Conservation (phyloP, 768 basidiomycete genomes). For the Amanita molliuscula region DNA sequence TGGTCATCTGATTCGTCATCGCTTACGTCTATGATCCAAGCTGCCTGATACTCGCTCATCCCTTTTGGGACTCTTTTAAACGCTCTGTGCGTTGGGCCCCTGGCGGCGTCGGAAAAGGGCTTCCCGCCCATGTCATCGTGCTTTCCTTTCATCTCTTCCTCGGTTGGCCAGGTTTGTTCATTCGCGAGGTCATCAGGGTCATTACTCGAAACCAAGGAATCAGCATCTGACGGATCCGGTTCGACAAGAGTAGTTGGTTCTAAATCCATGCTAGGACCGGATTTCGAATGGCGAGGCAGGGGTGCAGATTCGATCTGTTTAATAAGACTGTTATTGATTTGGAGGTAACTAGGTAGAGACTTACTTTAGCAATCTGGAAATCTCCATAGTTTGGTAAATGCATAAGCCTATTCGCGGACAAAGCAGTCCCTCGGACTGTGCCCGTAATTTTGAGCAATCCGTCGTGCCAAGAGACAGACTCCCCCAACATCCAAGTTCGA, state of each 20-base stretch:
- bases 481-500: conserved; percentile 65
- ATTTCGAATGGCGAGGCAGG: conserved; percentile 25
- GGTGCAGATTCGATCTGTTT: conserved; percentile 64
- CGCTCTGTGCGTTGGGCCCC: conserved; percentile 68
- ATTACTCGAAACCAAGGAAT: conserved; percentile 82
- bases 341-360: conserved; percentile 11
- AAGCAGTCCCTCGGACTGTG: conserved; percentile 63
- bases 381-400: conserved; percentile 87
- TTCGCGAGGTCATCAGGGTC: conserved; percentile 84
- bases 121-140: conserved; percentile 17
- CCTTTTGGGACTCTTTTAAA: conserved; percentile 89
- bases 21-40: conserved; percentile 88
- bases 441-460: conserved; percentile 71
- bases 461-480: conserved; percentile 47
- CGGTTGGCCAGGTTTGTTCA: conserved; percentile 98
- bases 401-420: conserved; percentile 78
- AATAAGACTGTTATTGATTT: not conserved
- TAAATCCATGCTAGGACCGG: conserved; percentile 47
- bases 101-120: conserved; percentile 49
- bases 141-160: conserved; percentile 75
- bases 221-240: conserved; percentile 53
- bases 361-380: conserved; percentile 72
- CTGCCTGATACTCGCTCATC: conserved; percentile 93
- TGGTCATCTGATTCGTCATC: conserved; percentile 50
- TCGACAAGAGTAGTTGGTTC: conserved; percentile 59